Evolutionary conservation across 2,329 filamentous ascomycete genomes (phyloP), one percentile per base, ranked within the genome.

Genomic region (Tolypocladium ophioglossoides): DNA sequence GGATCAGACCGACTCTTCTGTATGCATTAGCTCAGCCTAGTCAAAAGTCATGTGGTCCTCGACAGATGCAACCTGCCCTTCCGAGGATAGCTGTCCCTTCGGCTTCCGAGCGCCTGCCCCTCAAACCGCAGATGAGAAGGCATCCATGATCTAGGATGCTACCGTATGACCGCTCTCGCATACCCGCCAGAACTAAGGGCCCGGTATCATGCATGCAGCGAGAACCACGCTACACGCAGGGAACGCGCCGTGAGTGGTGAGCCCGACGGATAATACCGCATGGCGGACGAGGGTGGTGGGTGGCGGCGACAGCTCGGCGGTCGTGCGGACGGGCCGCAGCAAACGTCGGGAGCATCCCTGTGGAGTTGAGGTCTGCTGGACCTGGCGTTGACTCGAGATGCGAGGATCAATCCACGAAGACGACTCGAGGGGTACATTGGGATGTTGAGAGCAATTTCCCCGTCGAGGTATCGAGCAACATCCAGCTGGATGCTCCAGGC

Each of bases 161-260:
- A 51, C 49, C 49, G 22, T n/a, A 51, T 51, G 52, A 51, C 52
- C 38, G 12, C 47, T 41, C 40, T 24, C 51, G 48, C 52, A 56
- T 57, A 57, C 52, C 56, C 56, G 56, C 56, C 56, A 52, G 49
- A 24, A 50, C 56, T 56, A 57, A 49, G 50, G 20, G 44, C 39
- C 22, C 7, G 51, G 49, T 41, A 53, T 20, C 24, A 41, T 37
- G 35, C 47, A 40, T 40, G 49, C 49, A 38, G 49, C 27, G 37
- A 38, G 16, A 22, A 38, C 39, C 18, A 40, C 24, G 18, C 18
- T 30, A 40, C n/a, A 20, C 2, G 16, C 44, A 30, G 44, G 10
- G 44, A 32, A 47, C 11, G n/a, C 39, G 20, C 30, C 22, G 48
- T 40, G 30, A 16, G 37, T 35, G 34, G 24, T 44, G 18, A 37